phyloP scores from a whole-genome alignment of 148 eudicot genomes.

The Persicaria tinctoria region DNA sequence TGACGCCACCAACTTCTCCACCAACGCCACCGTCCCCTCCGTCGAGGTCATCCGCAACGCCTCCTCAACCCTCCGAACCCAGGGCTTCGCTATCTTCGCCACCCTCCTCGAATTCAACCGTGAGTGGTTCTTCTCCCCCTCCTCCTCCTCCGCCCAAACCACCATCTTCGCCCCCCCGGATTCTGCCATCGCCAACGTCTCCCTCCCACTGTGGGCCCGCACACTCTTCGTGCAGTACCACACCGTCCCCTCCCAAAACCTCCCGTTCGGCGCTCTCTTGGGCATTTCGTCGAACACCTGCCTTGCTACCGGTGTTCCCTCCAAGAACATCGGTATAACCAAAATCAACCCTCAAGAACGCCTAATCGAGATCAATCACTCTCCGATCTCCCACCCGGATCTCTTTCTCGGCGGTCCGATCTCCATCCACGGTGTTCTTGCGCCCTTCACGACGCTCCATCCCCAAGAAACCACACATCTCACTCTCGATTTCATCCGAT shows the following conservation, averaged over 20 bases:
- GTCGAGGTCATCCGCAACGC: constrained; percentile 24
- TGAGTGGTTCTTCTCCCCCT: constrained; percentile 26
- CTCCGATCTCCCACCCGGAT: constrained; percentile 49
- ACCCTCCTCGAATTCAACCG: constrained; percentile 50
- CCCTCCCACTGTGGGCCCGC: constrained; percentile 23
- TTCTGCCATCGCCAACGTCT: constrained; percentile 26
- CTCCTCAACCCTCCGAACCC: constrained; percentile 25
- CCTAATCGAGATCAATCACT: constrained; percentile 38
- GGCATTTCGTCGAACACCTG: constrained; percentile 28
- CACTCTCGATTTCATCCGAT: constrained; percentile 16
- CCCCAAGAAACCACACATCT: constrained; percentile 9
- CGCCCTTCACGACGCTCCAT: constrained; percentile 28
- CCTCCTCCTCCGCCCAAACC: constrained; percentile 11
- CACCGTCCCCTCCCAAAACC: constrained; percentile 23
- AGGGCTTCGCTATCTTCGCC: constrained; percentile 35
- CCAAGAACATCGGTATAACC: constrained; percentile 32
- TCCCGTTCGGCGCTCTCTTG: constrained; percentile 25
- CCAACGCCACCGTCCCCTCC: constrained; percentile 5
- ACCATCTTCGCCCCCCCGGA: constrained; percentile 61
- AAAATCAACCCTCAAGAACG: neutral
- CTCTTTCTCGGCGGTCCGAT: constrained; percentile 44
- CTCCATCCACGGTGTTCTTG: constrained; percentile 54
- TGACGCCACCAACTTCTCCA: constrained; percentile 3
- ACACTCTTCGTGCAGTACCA: constrained; percentile 48
- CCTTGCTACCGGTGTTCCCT: constrained; percentile 29